A percentile compares a stretch with the other conserved stretches of the same genome.
These are phyloP conservation scores for Lathyrus aphaca DNA, from an alignment of 306 rosid species.

Conservation along the genomic window DNA sequence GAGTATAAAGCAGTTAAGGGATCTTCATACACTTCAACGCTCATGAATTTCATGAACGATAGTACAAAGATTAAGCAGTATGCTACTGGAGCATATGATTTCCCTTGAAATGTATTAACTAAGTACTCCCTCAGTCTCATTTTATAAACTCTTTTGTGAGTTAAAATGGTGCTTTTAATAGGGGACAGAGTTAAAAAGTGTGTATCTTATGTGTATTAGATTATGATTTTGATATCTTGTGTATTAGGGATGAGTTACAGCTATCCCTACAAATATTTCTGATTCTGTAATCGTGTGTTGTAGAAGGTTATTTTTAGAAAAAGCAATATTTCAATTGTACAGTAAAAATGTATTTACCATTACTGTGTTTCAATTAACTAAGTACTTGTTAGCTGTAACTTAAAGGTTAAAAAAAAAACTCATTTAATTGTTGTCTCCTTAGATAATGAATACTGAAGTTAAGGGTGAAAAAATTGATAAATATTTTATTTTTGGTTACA, in stretches of 20 bases:
- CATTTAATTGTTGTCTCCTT: too few species aligned
- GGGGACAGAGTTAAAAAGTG: too few species aligned
- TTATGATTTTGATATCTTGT: background rate
- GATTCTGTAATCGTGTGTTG: background rate
- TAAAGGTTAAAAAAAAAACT: too few species aligned
- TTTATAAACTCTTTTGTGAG: too few species aligned
- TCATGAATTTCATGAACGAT: constrained; percentile 43
- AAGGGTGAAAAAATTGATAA: too few species aligned
- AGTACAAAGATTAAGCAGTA: constrained; percentile 13
- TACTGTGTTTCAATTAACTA: too few species aligned
- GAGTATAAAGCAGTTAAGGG: constrained; percentile 42
- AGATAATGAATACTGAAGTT: too few species aligned
- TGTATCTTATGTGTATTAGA: background rate
- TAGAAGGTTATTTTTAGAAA: background rate
- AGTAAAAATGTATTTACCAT: too few species aligned
- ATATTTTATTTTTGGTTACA: too few species aligned
- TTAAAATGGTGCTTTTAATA: too few species aligned
- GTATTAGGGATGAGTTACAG: background rate
- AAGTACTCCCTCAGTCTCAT: too few species aligned
- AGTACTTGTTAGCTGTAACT: too few species aligned
- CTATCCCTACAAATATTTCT: background rate
- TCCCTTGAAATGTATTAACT: background rate
- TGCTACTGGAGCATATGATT: constrained; percentile 37
- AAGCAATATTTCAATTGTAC: background rate
- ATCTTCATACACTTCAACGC: constrained; percentile 17